A percentile compares a stretch with the other conserved stretches of the same genome.
Evolutionary conservation across 202 grass and related monocot species (phyloP).

Genomic region (Panicum virgatum): DNA sequence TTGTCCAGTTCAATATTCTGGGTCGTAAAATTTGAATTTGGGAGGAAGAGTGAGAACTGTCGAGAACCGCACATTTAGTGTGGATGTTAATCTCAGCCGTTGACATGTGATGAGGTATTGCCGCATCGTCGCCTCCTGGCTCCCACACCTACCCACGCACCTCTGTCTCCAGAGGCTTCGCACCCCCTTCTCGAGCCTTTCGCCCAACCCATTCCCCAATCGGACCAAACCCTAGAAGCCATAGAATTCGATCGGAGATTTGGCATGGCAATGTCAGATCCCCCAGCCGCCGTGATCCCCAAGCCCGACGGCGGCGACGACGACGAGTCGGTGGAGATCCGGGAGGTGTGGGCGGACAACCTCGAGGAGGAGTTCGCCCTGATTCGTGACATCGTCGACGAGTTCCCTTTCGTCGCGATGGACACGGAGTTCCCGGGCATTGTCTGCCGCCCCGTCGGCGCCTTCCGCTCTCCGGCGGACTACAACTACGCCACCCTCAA

Average conservation of each 20-base stretch:
- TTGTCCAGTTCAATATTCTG: neutral
- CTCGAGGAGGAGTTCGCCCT: slow-evolving; percentile 83
- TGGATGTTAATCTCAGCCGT: slow-evolving; percentile 10
- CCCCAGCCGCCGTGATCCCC: slow-evolving; percentile 49
- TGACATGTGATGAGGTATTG: slow-evolving; percentile 34
- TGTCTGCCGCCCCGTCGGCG: slow-evolving; percentile 76
- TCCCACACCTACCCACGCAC: slow-evolving; percentile 10
- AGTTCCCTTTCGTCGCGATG: slow-evolving; percentile 93
- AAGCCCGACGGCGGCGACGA: slow-evolving; percentile 33
- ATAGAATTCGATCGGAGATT: slow-evolving; percentile 2
- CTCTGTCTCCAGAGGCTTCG: slow-evolving; percentile 29
- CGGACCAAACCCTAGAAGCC: slow-evolving; percentile 44
- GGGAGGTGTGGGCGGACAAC: slow-evolving; percentile 96
- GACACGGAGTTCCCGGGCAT: slow-evolving; percentile 97
- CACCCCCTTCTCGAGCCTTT: neutral
- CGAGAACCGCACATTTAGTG: neutral
- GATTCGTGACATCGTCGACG: slow-evolving; percentile 89
- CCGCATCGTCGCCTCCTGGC: slow-evolving; percentile 11
- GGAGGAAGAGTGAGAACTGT: no score
- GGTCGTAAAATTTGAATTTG: neutral
- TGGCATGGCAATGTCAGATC: slow-evolving; percentile 39
- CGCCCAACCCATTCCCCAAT: slow-evolving; percentile 28
- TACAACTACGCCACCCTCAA: slow-evolving; percentile 98
- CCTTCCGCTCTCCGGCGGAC: slow-evolving; percentile 71
- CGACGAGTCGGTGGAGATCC: slow-evolving; percentile 88